Evolutionary conservation across 495 filamentous ascomycete species (phyloP).

Genomic region (Elasticomyces elasticus): DNA sequence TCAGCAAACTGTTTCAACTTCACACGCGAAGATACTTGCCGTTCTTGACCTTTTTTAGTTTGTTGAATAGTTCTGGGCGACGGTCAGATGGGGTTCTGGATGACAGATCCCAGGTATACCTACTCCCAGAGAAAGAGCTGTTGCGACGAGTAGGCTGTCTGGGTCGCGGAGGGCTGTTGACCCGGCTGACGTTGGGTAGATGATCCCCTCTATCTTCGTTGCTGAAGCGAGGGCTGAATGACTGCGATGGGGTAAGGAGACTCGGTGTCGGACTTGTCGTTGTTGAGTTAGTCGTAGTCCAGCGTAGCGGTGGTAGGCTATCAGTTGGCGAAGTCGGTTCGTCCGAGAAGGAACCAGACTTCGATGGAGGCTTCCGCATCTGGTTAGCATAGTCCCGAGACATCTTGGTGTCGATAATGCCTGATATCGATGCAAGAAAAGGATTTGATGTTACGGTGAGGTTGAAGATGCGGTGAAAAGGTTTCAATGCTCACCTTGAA

Average conservation of each 20-base stretch:
- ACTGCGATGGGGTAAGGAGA: not conserved
- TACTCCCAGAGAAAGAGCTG: conserved; percentile 6
- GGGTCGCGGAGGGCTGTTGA: conserved; percentile 1
- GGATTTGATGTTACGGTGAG: not conserved
- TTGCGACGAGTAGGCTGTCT: not conserved
- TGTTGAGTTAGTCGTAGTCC: not conserved
- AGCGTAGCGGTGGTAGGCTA: not conserved
- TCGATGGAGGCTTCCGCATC: not conserved
- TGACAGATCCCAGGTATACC: not conserved
- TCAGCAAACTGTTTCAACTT: not conserved
- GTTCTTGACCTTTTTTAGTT: not conserved
- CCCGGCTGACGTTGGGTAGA: conserved; percentile 1
- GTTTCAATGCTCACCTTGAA: not conserved
- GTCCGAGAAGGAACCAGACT: not conserved
- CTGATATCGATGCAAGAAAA: not conserved
- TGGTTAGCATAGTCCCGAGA: not conserved
- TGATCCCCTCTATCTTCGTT: not conserved
- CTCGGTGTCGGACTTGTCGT: not conserved
- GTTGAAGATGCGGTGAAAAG: not conserved
- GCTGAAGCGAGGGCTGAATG: conserved; percentile 1
- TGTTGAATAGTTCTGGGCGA: not conserved
- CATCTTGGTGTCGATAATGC: not conserved
- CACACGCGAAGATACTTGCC: not conserved
- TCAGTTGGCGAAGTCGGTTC: not conserved
- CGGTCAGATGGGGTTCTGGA: not conserved